Percentiles rank a stretch among this genome's conserved stretches.
Conservation (phyloP, 208 protist species). For the Acanthamoeba pearcei region DNA sequence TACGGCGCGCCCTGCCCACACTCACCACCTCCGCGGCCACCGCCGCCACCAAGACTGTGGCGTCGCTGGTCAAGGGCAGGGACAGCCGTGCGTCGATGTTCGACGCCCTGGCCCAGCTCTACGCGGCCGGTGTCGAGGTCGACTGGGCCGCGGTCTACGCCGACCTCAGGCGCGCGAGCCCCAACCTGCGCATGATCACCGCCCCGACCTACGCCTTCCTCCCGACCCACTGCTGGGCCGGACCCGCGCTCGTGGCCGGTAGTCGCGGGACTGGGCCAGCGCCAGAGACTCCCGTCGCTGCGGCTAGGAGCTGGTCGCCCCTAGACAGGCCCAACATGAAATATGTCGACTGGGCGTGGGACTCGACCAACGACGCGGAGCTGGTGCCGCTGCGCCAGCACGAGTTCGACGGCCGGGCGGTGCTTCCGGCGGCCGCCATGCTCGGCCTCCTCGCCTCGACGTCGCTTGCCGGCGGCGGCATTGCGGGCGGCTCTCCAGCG, state of each 20-base stretch:
- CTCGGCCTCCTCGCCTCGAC: neutral
- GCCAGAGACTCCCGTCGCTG: too few species aligned
- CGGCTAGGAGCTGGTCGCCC: neutral
- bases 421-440: constrained; percentile 60
- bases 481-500: neutral
- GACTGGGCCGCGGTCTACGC: constrained; percentile 37
- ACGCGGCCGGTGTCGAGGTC: constrained; percentile 14
- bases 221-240: constrained; percentile 17
- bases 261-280: too few species aligned
- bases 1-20: neutral
- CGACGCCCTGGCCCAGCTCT: constrained; percentile 53
- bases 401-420: neutral
- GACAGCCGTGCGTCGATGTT: constrained; percentile 41
- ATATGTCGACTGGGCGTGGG: constrained; percentile 9
- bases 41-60: neutral
- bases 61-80: constrained; percentile 47
- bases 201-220: constrained; percentile 43
- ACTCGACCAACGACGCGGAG: neutral
- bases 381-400: constrained; percentile 12
- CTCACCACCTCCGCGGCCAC: neutral
- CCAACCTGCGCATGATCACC: neutral
- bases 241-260: too few species aligned
- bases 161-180: neutral
- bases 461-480: neutral
- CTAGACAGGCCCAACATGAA: neutral